phyloP scores from a whole-genome alignment of 176 grass and related monocot genomes.

The maize (Zea mays) region DNA sequence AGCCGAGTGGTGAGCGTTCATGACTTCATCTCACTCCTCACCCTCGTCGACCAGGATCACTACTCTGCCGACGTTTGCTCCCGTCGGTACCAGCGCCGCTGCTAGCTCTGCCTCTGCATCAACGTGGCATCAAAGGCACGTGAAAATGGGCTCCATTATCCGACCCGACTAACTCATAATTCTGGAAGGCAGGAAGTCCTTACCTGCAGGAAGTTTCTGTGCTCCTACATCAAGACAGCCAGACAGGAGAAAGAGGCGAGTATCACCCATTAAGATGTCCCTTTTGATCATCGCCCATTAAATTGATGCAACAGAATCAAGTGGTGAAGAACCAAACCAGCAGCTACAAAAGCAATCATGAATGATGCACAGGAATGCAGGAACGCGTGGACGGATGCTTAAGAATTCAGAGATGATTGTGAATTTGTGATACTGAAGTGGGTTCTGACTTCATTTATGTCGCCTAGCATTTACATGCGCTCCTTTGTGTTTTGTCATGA shows the following conservation, averaged over 20 bases:
- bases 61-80: background rate
- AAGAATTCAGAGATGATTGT: background rate
- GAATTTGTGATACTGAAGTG: background rate
- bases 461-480: background rate
- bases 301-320: conserved; percentile 8
- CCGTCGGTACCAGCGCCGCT: background rate
- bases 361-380: background rate
- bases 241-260: background rate
- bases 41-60: no score
- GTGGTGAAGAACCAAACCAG: conserved; percentile 20
- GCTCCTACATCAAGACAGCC: background rate
- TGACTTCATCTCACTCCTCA: background rate
- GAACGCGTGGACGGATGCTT: background rate
- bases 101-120: background rate
- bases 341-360: conserved; percentile 6
- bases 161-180: background rate
- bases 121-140: conserved; percentile 22
- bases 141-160: conserved; percentile 4
- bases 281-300: background rate
- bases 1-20: background rate
- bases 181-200: background rate
- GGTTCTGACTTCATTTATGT: background rate
- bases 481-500: background rate
- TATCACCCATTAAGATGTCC: background rate
- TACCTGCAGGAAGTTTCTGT: conserved; percentile 9